Evolutionary conservation across 2,329 filamentous ascomycete species (phyloP).

Genomic region (Ophiostoma ips): DNA sequence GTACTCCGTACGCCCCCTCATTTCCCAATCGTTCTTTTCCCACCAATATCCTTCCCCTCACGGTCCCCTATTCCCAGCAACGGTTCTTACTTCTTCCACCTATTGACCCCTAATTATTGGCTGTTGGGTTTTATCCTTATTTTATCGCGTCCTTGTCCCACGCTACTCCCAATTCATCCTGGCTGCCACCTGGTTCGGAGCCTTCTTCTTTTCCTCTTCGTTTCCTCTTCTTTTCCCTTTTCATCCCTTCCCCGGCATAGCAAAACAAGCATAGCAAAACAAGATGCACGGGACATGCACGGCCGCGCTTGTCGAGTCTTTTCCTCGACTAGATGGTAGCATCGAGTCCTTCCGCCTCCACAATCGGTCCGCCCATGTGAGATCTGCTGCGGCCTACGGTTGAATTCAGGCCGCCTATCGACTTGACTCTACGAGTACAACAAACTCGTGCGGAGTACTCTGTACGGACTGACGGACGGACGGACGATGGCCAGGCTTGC

Average conservation of each 20-base stretch:
- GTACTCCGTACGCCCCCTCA: background rate
- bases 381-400: too few species aligned
- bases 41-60: slow-evolving; percentile 2
- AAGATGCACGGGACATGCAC: background rate
- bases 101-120: background rate
- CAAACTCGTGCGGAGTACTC: too few species aligned
- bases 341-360: background rate
- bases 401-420: too few species aligned
- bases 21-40: background rate
- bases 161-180: background rate
- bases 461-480: too few species aligned
- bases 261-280: background rate
- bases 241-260: background rate
- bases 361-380: background rate
- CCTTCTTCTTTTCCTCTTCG: background rate
- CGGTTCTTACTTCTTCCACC: background rate
- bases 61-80: too few species aligned
- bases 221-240: slow-evolving; percentile 1
- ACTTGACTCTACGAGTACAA: too few species aligned
- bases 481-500: too few species aligned
- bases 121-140: background rate
- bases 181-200: background rate
- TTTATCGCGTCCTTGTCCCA: background rate
- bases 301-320: background rate
- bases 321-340: background rate